phyloP scores from a whole-genome alignment of 352 stramenopile genomes.

The Phytopythium chamaehyphon region DNA sequence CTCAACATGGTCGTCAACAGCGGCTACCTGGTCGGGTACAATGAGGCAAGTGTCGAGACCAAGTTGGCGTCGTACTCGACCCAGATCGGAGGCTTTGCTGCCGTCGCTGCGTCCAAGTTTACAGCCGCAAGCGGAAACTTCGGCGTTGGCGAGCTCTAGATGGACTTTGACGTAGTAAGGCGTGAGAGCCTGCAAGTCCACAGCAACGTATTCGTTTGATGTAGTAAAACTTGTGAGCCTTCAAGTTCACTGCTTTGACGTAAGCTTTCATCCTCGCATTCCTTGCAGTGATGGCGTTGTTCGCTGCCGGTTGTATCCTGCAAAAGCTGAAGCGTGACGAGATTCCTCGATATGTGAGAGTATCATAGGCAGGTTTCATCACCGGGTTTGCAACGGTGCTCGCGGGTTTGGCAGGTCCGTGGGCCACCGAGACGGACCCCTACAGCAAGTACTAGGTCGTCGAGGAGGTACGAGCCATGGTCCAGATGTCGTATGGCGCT shows the following conservation, averaged over 20 bases:
- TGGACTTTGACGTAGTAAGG: too few species aligned
- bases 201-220: too few species aligned
- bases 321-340: constrained; percentile 91
- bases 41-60: constrained; percentile 11
- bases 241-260: constrained; percentile 70
- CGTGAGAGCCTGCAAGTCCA: too few species aligned
- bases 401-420: constrained; percentile 50
- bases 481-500: too few species aligned
- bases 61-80: constrained; percentile 13
- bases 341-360: constrained; percentile 84
- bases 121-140: constrained; percentile 7
- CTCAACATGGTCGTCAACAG: constrained; percentile 14
- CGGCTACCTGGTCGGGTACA: constrained; percentile 13
- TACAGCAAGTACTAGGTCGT: too few species aligned
- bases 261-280: constrained; percentile 93
- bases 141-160: constrained; percentile 10
- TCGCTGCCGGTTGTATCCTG: constrained; percentile 88
- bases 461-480: too few species aligned
- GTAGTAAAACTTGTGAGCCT: too few species aligned
- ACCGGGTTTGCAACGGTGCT: constrained; percentile 68
- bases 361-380: constrained; percentile 79
- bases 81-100: constrained; percentile 11
- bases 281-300: constrained; percentile 89
- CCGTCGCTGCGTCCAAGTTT: constrained; percentile 11
- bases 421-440: too few species aligned